Conservation (phyloP, 805 yeast genomes). For the Nakazawaea siamensis region DNA sequence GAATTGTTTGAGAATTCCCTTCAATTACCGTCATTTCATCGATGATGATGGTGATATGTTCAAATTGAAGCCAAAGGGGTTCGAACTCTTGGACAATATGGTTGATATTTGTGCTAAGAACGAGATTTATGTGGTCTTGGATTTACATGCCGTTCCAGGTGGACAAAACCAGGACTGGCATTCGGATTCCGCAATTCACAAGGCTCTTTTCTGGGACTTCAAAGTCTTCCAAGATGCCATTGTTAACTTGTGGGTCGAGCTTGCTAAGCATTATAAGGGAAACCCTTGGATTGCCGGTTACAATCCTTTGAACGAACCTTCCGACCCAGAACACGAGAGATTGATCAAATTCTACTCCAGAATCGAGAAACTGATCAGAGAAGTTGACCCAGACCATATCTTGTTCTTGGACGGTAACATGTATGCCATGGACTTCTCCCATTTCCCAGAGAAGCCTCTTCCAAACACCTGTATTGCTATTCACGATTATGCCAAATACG, state of each 20-base stretch:
- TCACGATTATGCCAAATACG: conserved; percentile 37
- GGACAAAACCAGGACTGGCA: conserved; percentile 54
- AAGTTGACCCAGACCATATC: conserved; percentile 39
- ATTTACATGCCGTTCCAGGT: conserved; percentile 42
- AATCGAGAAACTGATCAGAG: conserved; percentile 30
- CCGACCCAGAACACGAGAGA: conserved; percentile 32
- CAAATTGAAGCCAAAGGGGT: conserved; percentile 34
- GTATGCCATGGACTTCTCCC: conserved; percentile 41
- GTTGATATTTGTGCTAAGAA: conserved; percentile 35
- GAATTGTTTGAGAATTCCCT: conserved; percentile 41
- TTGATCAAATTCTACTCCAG: conserved; percentile 30
- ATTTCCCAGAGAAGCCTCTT: conserved; percentile 30
- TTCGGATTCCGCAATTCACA: conserved; percentile 36
- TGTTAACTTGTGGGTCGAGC: conserved; percentile 34
- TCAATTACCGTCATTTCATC: conserved; percentile 42
- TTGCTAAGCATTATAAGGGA: conserved; percentile 37
- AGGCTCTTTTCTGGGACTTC: conserved; percentile 42
- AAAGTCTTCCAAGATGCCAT: conserved; percentile 38
- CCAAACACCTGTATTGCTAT: conserved; percentile 42
- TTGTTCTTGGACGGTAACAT: conserved; percentile 43
- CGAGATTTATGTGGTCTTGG: conserved; percentile 40
- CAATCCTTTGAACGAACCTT: conserved; percentile 46
- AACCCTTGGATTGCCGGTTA: conserved; percentile 47
- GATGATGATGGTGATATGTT: conserved; percentile 38
- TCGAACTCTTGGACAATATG: conserved; percentile 32